Conservation (phyloP, 306 rosid species). For the Acacia crassicarpa region DNA sequence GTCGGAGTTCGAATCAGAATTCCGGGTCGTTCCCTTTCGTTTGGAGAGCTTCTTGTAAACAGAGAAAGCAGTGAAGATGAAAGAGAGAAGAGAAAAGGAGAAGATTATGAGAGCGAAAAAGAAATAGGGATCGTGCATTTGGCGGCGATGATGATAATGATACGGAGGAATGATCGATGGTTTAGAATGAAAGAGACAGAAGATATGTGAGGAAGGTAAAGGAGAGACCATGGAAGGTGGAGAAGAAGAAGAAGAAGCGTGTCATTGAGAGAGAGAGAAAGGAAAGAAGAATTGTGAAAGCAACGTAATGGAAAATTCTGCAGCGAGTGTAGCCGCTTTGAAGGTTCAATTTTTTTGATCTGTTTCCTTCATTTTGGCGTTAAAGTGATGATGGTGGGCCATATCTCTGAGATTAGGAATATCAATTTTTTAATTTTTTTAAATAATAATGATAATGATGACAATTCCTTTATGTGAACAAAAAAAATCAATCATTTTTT, state of each 20-base stretch:
- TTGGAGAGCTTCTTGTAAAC: conserved; percentile 34
- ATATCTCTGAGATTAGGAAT: not conserved
- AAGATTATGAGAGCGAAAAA: conserved; percentile 32
- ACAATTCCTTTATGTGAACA: not conserved
- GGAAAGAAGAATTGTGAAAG: conserved; percentile 5
- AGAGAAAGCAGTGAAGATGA: conserved; percentile 36
- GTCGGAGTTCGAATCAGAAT: conserved; percentile 23
- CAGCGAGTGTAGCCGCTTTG: conserved; percentile 13
- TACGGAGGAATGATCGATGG: conserved; percentile 12
- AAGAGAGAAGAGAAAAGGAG: conserved; percentile 34
- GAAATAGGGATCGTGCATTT: conserved; percentile 43
- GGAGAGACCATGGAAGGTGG: conserved; percentile 54
- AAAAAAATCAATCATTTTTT: not conserved
- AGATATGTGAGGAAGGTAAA: conserved; percentile 18
- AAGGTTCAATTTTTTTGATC: conserved; percentile 18
- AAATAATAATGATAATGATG: not conserved
- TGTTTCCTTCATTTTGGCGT: not conserved
- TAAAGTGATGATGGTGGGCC: conserved; percentile 1
- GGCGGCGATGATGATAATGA: conserved; percentile 6
- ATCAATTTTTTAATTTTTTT: not conserved
- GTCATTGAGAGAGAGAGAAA: conserved; percentile 31
- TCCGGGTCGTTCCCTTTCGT: conserved; percentile 30
- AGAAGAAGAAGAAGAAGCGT: conserved; percentile 24
- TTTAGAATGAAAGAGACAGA: conserved; percentile 30
- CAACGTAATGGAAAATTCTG: conserved; percentile 1